Evolutionary conservation across 768 basidiomycete species (phyloP).

Genomic region (Collybiopsis luxurians): DNA sequence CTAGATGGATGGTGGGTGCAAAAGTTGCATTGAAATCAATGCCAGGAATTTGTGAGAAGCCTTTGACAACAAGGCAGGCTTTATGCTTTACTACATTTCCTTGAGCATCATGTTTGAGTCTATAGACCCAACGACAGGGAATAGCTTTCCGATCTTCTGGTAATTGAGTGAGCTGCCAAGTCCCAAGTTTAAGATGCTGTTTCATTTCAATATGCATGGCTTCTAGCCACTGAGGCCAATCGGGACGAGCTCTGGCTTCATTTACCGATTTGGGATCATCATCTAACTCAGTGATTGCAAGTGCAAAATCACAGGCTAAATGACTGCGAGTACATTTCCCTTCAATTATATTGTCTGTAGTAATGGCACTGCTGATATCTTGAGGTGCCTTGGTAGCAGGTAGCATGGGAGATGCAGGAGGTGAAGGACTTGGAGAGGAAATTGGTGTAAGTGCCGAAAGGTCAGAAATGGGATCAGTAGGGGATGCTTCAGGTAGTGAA

Average conservation of each 20-base stretch:
- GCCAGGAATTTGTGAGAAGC: constrained; percentile 35
- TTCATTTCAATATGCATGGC: constrained; percentile 23
- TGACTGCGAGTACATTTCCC: too few relatives aligned
- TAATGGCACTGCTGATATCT: too few relatives aligned
- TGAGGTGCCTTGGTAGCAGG: too few relatives aligned
- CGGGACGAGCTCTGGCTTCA: constrained; percentile 18
- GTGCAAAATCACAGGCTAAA: not conserved
- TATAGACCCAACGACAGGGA: constrained; percentile 30
- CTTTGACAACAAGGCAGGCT: constrained; percentile 28
- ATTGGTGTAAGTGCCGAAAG: too few relatives aligned
- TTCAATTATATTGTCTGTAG: too few relatives aligned
- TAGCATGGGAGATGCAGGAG: too few relatives aligned
- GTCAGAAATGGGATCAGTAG: too few relatives aligned
- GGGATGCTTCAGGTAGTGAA: too few relatives aligned
- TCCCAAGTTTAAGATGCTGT: constrained; percentile 19
- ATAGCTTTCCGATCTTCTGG: constrained; percentile 20
- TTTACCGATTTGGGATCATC: not conserved
- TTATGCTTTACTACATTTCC: constrained; percentile 32
- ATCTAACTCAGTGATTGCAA: not conserved
- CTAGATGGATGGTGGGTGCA: too few relatives aligned
- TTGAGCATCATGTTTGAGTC: constrained; percentile 29
- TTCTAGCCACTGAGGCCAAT: constrained; percentile 17
- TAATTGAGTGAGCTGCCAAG: not conserved
- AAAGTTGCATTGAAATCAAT: too few relatives aligned
- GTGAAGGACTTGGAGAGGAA: too few relatives aligned